Base-by-base conservation (phyloP, 2,329 filamentous ascomycete genomes). In the Colletotrichum cordylinicola region DNA sequence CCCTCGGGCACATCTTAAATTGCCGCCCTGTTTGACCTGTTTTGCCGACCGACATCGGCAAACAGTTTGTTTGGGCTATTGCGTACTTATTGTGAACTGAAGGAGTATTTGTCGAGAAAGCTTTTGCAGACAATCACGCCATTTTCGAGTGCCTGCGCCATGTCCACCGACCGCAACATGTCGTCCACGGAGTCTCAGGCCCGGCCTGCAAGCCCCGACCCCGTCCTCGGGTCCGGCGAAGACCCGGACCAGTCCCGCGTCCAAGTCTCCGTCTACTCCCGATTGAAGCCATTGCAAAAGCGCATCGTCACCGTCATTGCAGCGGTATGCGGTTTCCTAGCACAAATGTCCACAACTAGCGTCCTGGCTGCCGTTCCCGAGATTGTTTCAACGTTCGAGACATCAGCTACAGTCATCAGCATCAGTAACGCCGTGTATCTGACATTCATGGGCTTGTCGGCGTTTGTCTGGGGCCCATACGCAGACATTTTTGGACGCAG, bases 321-420 rank as follows among this genome's bases (percentile, higher is more conserved):
- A 78, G 82, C 60, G 1, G 64, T 66, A 1, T 71, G 21, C 82
- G 92, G 93, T 33, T 95, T 96, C 78, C 87, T 96, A 43, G 92
- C 94, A 1, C 94, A 95, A 0, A 90, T 95, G 29, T 94, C 92
- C 4, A 94, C 92, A 48, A 96, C 94, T 0, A 93, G 93, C 2
- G 91, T 96, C 12, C 84, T 96, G 15, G 89, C 94, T 2, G 94
- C 94, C 4, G 91, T 94, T 3, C 94, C 94, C 2, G 94, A 96
- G 82, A 92, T 96, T 6, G 93, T 93, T 2, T 82, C 82, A 6
- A 91, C 91, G 6, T 95, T 90, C 80, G 77, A 86, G 43, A 95
- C 93, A 0, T 93, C 90, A 0, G 93, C 92, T 5, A 90, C 90
- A 8, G 89, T 95, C 72, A 92, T 96, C 81, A 94, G 95, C 80